Evolutionary conservation across 495 filamentous ascomycete genomes (phyloP), one percentile per base, ranked within the genome.

Genomic region (Podospora tetraspora): DNA sequence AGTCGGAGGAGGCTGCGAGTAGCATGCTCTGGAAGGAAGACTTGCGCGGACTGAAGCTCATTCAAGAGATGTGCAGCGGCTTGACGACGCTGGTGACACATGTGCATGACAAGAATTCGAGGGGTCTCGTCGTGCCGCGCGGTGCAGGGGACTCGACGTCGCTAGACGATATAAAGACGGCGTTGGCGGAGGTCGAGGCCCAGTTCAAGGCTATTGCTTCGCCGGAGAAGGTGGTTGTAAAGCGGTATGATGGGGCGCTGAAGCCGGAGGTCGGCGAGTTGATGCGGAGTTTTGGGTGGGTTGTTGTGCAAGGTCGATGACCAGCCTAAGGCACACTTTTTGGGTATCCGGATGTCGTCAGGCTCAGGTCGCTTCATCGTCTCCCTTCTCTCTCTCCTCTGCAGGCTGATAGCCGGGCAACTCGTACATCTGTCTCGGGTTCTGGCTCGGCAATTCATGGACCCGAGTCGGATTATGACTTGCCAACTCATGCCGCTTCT

Each of bases 181-280:
- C 62, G n/a, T 63, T 63, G 62, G 30, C 10, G 1, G n/a, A 63
- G 23, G 62, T 63, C 7, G 37, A 63, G 19, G 23, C 34, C 16
- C 30, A 21, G 62, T 56, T 63, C 32, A 56, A 56, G 62, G 34
- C n/a, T 25, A 63, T 63, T 23, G 10, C 21, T 63, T 63, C 62
- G n/a, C 62, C 16, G 21, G 4, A 8, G 9, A 52, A 3, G 29
- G 32, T 63, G 30, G 29, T 63, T 23, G 30, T 63, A 0, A 27
- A 27, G 13, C 37, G 3, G 19, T 23, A 25, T 24, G 24, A 63
- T 27, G 34, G 62, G 5, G 34, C 23, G 27, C 32, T 63, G 32
- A 11, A n/a, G 29, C 34, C 62, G 4, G 62, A 57, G 32, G 23
- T 64, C 4, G 23, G 1, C 0, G 37, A 57, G n/a, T 27, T 64